These are phyloP conservation scores for Erythrophleum ivorense DNA, from an alignment of 331 rosid species.

Conservation along the genomic window DNA sequence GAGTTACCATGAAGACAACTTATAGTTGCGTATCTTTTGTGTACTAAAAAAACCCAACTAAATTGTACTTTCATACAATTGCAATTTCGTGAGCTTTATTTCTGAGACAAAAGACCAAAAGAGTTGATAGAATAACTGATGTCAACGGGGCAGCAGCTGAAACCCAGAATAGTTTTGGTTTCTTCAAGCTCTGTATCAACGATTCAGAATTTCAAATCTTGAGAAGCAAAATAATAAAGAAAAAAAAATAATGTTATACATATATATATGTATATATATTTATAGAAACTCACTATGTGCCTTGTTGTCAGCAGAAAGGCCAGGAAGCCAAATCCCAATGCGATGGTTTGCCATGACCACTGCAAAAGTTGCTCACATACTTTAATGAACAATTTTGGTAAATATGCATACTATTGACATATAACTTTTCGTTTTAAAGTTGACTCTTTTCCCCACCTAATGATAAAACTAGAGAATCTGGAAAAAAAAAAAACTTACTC, in stretches of 20 bases:
- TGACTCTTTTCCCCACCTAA: conserved; percentile 8
- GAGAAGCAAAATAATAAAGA: neutral
- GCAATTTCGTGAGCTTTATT: conserved; percentile 66
- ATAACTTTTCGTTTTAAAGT: conserved; percentile 13
- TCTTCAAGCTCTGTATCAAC: conserved; percentile 73
- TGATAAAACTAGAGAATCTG: conserved; percentile 4
- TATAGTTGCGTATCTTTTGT: neutral
- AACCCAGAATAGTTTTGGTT: conserved; percentile 86
- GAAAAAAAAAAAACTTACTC: neutral
- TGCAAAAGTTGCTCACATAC: conserved; percentile 52
- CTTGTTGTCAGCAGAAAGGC: conserved; percentile 70
- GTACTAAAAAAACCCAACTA: neutral
- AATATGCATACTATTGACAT: neutral
- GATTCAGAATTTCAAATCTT: conserved; percentile 18
- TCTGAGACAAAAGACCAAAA: conserved; percentile 67
- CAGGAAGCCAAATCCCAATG: conserved; percentile 75
- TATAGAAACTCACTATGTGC: conserved; percentile 66
- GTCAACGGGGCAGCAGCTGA: conserved; percentile 96
- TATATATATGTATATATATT: neutral
- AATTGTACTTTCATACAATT: conserved; percentile 56
- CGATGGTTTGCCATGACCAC: conserved; percentile 96
- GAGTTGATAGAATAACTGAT: conserved; percentile 86
- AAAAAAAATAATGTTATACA: neutral
- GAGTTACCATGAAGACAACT: neutral
- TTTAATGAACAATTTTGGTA: conserved; percentile 30